Evolutionary conservation across 225 moss, liverwort and hornwort species (phyloP).

Genomic region (Neckera pumila): DNA sequence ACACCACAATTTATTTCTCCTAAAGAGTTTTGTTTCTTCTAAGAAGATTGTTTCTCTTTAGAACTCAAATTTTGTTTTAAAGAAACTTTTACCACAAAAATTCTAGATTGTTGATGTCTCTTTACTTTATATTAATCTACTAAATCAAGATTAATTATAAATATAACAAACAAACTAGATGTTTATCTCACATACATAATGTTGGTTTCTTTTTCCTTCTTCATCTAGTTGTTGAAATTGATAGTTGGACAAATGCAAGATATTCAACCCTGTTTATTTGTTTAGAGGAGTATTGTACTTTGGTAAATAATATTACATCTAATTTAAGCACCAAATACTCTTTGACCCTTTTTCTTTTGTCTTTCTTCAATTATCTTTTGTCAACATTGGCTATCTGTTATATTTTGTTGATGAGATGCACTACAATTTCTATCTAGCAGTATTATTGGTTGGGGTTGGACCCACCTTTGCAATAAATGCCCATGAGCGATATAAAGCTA

Average conservation of each 20-base stretch:
- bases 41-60: neutral
- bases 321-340: neutral
- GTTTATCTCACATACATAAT: neutral
- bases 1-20: neutral
- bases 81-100: neutral
- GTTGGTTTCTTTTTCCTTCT: neutral
- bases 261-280: neutral
- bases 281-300: neutral
- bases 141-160: neutral
- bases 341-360: neutral
- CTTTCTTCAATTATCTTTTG: neutral
- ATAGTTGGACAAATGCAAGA: neutral
- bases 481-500: neutral
- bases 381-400: neutral
- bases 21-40: neutral
- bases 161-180: neutral
- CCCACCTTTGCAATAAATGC: neutral
- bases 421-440: accelerated
- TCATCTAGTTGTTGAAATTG: neutral
- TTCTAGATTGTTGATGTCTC: neutral
- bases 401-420: neutral
- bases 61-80: neutral
- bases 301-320: neutral
- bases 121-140: neutral
- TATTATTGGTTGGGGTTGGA: neutral